Conservation (phyloP, 2,329 filamentous ascomycete species). For the Bimuria novae-zelandiae region DNA sequence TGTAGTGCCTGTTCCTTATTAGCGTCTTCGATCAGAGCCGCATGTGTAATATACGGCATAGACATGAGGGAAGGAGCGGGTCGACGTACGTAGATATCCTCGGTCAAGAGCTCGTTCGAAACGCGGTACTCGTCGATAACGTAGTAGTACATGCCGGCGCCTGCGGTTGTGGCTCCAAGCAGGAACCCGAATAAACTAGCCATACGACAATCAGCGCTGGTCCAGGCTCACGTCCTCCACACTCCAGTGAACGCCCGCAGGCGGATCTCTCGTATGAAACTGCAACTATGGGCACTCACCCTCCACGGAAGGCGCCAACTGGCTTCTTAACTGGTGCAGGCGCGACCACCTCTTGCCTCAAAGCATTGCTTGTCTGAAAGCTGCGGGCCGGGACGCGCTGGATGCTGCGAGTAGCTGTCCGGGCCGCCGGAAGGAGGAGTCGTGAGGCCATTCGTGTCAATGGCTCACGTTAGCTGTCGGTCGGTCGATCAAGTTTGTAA, state of each 20-base stretch:
- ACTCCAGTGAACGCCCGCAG: too few relatives aligned
- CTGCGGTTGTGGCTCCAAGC: conserved; percentile 78
- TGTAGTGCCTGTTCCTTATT: conserved; percentile 68
- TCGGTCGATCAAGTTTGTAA: neutral
- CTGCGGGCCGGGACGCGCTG: conserved; percentile 28
- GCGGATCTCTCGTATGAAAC: too few relatives aligned
- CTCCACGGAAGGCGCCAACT: conserved; percentile 72
- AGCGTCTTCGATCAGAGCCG: conserved; percentile 17
- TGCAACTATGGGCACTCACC: conserved; percentile 56
- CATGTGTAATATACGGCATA: too few relatives aligned
- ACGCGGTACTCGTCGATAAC: conserved; percentile 91
- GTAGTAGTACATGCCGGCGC: conserved; percentile 86
- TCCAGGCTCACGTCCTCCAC: neutral
- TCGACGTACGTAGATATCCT: conserved; percentile 89
- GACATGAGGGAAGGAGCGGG: neutral
- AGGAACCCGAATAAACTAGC: conserved; percentile 88
- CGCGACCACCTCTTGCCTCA: conserved; percentile 42
- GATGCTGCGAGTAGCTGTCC: conserved; percentile 31
- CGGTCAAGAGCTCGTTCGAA: conserved; percentile 88
- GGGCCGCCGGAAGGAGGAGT: conserved; percentile 47
- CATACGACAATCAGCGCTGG: neutral
- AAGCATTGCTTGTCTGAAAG: conserved; percentile 48
- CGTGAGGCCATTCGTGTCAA: conserved; percentile 51
- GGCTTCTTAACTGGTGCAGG: conserved; percentile 62
- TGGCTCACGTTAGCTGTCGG: conserved; percentile 11